Evolutionary conservation across 306 rosid genomes (phyloP).

Genomic region (Dicorynia guianensis): DNA sequence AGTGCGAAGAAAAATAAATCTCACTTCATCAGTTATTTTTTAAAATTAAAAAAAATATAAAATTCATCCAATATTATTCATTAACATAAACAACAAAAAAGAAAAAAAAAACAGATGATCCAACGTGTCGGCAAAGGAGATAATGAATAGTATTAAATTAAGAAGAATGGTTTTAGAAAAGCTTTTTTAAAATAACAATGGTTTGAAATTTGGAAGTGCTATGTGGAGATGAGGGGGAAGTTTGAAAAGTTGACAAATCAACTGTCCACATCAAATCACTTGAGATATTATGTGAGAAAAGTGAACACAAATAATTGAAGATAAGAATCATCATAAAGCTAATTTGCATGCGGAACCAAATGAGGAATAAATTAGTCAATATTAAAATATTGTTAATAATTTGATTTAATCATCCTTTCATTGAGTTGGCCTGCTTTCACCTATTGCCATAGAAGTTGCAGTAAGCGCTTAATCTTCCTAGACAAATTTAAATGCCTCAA

Average conservation of each 20-base stretch:
- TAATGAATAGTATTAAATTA: background rate
- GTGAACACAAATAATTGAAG: background rate
- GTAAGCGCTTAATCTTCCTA: slow-evolving; percentile 18
- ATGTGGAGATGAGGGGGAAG: background rate
- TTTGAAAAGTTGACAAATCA: slow-evolving; percentile 39
- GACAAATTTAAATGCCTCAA: background rate
- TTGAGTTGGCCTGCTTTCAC: slow-evolving; percentile 54
- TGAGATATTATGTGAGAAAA: slow-evolving; percentile 23
- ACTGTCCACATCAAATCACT: slow-evolving; percentile 14
- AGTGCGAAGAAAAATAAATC: no score
- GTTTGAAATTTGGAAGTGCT: slow-evolving; percentile 35
- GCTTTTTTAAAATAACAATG: background rate
- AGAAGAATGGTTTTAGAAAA: background rate
- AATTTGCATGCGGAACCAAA: slow-evolving; percentile 31
- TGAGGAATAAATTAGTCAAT: slow-evolving; percentile 39
- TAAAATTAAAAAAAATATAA: no score
- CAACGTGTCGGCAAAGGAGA: background rate
- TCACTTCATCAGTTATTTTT: no score
- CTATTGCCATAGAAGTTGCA: slow-evolving; percentile 2
- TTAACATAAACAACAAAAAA: no score
- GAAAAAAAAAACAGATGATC: no score
- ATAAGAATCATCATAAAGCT: background rate
- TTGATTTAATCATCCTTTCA: slow-evolving; percentile 26
- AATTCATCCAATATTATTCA: no score
- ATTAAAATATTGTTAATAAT: background rate